These are phyloP conservation scores for Cryptococcus hybrid DNA, from an alignment of 1,284 basidiomycete genomes.

Conservation along the genomic window DNA sequence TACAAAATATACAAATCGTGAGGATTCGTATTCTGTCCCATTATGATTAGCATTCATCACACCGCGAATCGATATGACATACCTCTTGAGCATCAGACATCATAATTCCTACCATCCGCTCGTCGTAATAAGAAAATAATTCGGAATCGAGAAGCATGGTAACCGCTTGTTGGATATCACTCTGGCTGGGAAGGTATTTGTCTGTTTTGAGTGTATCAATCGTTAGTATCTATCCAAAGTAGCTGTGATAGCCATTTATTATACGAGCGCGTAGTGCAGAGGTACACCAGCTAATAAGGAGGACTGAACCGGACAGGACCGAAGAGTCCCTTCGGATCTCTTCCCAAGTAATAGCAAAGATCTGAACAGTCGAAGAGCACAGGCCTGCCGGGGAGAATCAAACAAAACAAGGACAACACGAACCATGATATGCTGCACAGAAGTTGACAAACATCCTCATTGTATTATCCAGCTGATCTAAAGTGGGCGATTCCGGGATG, in stretches of 20 bases:
- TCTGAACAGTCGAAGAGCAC: too few species aligned
- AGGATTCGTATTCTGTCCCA: slow-evolving; percentile 73
- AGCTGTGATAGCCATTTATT: too few species aligned
- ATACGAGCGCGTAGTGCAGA: too few species aligned
- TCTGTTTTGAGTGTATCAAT: slow-evolving; percentile 53
- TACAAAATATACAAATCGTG: slow-evolving; percentile 79
- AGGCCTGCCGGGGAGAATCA: too few species aligned
- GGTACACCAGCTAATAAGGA: too few species aligned
- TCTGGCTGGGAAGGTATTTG: slow-evolving; percentile 70
- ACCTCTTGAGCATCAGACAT: slow-evolving; percentile 66
- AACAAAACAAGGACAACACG: slow-evolving; percentile 32
- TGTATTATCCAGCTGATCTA: slow-evolving; percentile 72
- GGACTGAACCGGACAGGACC: too few species aligned
- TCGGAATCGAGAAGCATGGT: slow-evolving; percentile 72
- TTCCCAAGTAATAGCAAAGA: too few species aligned
- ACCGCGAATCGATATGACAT: slow-evolving; percentile 33
- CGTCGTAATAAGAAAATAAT: slow-evolving; percentile 81
- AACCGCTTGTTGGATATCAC: slow-evolving; percentile 79
- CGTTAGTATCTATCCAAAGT: too few species aligned
- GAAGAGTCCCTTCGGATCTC: too few species aligned
- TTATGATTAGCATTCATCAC: not conserved
- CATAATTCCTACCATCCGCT: slow-evolving; percentile 78
- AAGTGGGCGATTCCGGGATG: slow-evolving; percentile 63
- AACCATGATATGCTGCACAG: slow-evolving; percentile 80
- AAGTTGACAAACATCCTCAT: slow-evolving; percentile 72